Base-by-base conservation (phyloP, 2,329 filamentous ascomycete genomes). In the Colletotrichum musicola region DNA sequence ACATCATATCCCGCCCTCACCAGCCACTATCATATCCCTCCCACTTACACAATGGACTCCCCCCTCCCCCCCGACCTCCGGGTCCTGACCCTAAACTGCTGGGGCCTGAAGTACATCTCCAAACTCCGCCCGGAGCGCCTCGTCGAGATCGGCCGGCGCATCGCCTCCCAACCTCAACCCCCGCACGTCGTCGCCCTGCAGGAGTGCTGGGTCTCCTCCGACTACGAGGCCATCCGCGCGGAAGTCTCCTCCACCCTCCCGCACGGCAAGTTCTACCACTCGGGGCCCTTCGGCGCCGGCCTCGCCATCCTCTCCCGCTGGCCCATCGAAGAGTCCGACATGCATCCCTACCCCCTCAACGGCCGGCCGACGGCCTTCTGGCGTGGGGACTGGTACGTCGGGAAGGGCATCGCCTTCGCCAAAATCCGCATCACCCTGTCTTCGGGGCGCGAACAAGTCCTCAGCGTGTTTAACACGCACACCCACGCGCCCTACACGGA, bases 361-460 rank as follows among this genome's bases (percentile, higher is more conserved):
- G 96, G 96, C 18, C 88, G 95, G 18, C 96, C 96, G 6, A 95
- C 94, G 10, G 95, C 95, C 4, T 97, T 98, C 81, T 98, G 92
- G 82, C 87, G 95, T 69, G 96, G 96, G 12, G 95, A 98, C 79
- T 98, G 95, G 94, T 98, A 90, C 76, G 95, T 98, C 10, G 96
- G 96, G 0, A 98, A 98, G 78, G 96, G 96, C 16, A 90, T 98
- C 49, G 96, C 95, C 6, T 92, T 89, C 76, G 95, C 95, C 2
- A 88, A 88, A 71, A 92, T 98, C 73, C 55, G 61, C 54, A n/a
- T 47, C 54, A 51, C 25, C 47, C 20, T 66, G 40, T 54, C 55
- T n/a, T 38, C 22, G 18, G 14, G 44, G 55, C 44, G 35, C 25
- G 47, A 87, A 68, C 92, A 96, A 73, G 82, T 95, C 12, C 84